Conservation (phyloP, 768 basidiomycete genomes). For the Termitomyces heimii region DNA sequence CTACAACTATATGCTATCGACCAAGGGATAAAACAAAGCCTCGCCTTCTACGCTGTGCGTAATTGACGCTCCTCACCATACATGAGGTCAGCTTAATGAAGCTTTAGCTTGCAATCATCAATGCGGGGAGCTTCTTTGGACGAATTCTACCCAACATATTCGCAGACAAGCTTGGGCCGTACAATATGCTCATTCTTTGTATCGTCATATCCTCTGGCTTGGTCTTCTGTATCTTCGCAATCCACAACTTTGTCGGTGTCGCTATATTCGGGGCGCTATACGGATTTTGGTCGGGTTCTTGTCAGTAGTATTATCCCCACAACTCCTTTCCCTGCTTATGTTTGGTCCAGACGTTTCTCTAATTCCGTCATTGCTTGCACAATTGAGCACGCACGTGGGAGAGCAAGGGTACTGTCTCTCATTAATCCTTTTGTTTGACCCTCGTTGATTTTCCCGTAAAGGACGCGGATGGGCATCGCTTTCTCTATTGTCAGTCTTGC, state of each 20-base stretch:
- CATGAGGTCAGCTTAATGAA: not conserved
- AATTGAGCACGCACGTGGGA: constrained; percentile 26
- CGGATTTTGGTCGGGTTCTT: constrained; percentile 51
- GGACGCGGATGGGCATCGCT: constrained; percentile 43
- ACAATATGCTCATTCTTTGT: constrained; percentile 43
- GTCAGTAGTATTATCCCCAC: constrained; percentile 23
- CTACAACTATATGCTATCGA: constrained; percentile 44
- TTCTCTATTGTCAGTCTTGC: constrained; percentile 41
- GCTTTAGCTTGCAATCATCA: constrained; percentile 42
- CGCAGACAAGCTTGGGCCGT: constrained; percentile 43
- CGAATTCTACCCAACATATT: constrained; percentile 52
- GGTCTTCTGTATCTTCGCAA: constrained; percentile 40
- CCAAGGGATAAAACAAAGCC: constrained; percentile 29
- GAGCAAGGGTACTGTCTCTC: constrained; percentile 27
- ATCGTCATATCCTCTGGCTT: constrained; percentile 33
- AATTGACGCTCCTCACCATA: constrained; percentile 6
- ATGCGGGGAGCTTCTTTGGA: constrained; percentile 46
- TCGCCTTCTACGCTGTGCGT: constrained; percentile 45
- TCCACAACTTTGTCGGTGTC: constrained; percentile 30
- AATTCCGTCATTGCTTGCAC: constrained; percentile 32
- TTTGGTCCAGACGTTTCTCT: constrained; percentile 29
- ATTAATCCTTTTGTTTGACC: not conserved
- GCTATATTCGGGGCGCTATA: constrained; percentile 40
- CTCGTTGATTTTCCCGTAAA: constrained; percentile 11
- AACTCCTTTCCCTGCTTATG: not conserved